phyloP scores from a whole-genome alignment of 371 early-diverging fungal species.

The Mucor circinelloides region DNA sequence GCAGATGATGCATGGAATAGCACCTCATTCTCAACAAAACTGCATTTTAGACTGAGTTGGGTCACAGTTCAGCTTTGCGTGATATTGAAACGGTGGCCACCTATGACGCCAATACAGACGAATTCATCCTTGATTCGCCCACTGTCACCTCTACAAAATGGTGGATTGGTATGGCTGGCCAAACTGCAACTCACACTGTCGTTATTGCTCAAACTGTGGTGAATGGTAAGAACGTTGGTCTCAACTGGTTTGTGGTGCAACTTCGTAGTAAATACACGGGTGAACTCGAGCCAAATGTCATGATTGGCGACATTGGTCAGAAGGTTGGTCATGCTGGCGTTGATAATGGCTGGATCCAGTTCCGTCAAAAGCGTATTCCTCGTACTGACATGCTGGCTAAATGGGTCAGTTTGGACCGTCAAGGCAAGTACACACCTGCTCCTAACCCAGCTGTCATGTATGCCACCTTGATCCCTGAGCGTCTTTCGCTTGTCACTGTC shows the following conservation, averaged over 20 bases:
- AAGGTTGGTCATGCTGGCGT: constrained; percentile 82
- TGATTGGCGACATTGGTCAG: constrained; percentile 85
- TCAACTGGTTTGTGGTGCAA: constrained; percentile 86
- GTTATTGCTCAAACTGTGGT: constrained; percentile 68
- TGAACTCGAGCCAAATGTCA: constrained; percentile 74
- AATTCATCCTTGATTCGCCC: constrained; percentile 86
- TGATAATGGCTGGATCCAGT: constrained; percentile 95
- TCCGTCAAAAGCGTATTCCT: constrained; percentile 84
- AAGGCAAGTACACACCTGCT: constrained; percentile 62
- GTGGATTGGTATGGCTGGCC: constrained; percentile 93
- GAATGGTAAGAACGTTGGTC: constrained; percentile 68
- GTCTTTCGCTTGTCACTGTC: constrained; percentile 50
- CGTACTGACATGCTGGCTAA: constrained; percentile 79
- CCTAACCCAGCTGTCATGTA: constrained; percentile 65
- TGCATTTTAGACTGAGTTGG: constrained; percentile 58
- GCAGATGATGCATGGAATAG: background rate
- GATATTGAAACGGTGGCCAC: constrained; percentile 91
- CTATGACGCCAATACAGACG: constrained; percentile 71
- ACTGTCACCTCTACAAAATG: constrained; percentile 85
- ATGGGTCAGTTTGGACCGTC: constrained; percentile 65
- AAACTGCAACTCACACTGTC: constrained; percentile 77
- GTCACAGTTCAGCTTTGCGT: constrained; percentile 84
- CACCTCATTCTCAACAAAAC: background rate
- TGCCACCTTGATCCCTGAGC: constrained; percentile 70
- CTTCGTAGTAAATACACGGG: constrained; percentile 77